Conservation (phyloP, 202 grass and related monocot genomes). For the Zizania palustris region DNA sequence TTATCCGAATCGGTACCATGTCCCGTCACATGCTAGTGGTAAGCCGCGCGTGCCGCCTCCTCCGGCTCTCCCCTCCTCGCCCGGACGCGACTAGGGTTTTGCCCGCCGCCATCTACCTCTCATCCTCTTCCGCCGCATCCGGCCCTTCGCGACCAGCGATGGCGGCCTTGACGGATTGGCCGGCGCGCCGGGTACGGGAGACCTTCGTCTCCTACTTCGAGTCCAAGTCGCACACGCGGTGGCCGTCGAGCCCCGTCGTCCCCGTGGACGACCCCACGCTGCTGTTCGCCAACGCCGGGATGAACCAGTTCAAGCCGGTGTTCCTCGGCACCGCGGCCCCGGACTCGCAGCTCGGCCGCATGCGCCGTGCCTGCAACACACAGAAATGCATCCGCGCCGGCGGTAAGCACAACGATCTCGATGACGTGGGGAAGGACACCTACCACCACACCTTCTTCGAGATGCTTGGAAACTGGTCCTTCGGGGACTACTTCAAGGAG, state of each 20-base stretch:
- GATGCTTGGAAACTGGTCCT: slow-evolving; percentile 98
- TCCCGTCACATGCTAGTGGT: slow-evolving; percentile 11
- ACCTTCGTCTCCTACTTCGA: slow-evolving; percentile 69
- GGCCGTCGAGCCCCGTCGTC: slow-evolving; percentile 82
- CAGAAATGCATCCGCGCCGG: slow-evolving; percentile 98
- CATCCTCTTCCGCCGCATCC: background rate
- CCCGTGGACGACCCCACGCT: slow-evolving; percentile 91
- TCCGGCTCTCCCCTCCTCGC: slow-evolving; percentile 7
- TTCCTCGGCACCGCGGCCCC: slow-evolving; percentile 86
- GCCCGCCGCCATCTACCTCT: slow-evolving; percentile 21
- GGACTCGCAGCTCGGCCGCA: slow-evolving; percentile 57
- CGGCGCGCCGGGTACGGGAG: slow-evolving; percentile 51
- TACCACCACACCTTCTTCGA: slow-evolving; percentile 99
- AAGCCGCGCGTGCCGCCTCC: slow-evolving; percentile 21
- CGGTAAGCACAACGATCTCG: slow-evolving; percentile 97
- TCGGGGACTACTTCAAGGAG: slow-evolving; percentile 91
- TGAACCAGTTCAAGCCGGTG: slow-evolving; percentile 97
- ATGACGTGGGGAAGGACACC: slow-evolving; percentile 97
- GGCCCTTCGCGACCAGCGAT: slow-evolving; percentile 13
- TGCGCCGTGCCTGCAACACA: slow-evolving; percentile 74
- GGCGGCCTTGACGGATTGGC: slow-evolving; percentile 54
- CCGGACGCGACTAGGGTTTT: slow-evolving; percentile 38
- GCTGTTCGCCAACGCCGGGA: slow-evolving; percentile 92
- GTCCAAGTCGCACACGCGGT: slow-evolving; percentile 62
- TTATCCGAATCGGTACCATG: background rate